Conservation (phyloP, 1,139 yeast species). For the Saccharomyces hybrid region DNA sequence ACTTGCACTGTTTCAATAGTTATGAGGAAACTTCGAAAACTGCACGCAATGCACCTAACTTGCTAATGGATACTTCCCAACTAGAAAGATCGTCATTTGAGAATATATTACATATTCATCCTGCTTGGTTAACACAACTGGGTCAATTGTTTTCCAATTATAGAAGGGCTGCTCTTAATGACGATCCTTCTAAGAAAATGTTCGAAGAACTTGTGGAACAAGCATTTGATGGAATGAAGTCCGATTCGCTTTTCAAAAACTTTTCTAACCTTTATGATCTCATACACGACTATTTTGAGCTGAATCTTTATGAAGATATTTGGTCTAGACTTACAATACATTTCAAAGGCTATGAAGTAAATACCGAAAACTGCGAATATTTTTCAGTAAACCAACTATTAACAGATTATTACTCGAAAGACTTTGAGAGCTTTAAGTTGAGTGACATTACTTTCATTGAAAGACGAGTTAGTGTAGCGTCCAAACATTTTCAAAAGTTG, state of each 20-base stretch:
- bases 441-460: constrained; percentile 34
- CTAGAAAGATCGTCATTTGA: constrained; percentile 13
- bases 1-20: constrained; percentile 1
- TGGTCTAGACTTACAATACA: constrained; percentile 33
- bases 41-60: not conserved
- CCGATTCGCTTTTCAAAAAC: constrained; percentile 32
- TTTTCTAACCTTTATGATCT: constrained; percentile 46
- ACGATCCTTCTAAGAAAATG: constrained; percentile 12
- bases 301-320: constrained; percentile 54
- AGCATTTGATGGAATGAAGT: constrained; percentile 9
- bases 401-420: constrained; percentile 37
- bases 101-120: constrained; percentile 19
- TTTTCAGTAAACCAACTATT: constrained; percentile 71
- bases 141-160: constrained; percentile 23
- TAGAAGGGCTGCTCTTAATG: constrained; percentile 14
- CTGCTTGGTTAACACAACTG: constrained; percentile 24
- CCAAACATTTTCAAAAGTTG: constrained; percentile 46
- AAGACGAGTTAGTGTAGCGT: constrained; percentile 46
- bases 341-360: constrained; percentile 10
- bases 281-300: constrained; percentile 64
- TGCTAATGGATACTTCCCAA: not conserved
- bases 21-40: not conserved
- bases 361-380: constrained; percentile 36
- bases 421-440: constrained; percentile 34
- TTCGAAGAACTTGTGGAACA: constrained; percentile 16